Evolutionary conservation across 2,329 filamentous ascomycete genomes (phyloP).

Genomic region (Chalaropsis ovoidea): DNA sequence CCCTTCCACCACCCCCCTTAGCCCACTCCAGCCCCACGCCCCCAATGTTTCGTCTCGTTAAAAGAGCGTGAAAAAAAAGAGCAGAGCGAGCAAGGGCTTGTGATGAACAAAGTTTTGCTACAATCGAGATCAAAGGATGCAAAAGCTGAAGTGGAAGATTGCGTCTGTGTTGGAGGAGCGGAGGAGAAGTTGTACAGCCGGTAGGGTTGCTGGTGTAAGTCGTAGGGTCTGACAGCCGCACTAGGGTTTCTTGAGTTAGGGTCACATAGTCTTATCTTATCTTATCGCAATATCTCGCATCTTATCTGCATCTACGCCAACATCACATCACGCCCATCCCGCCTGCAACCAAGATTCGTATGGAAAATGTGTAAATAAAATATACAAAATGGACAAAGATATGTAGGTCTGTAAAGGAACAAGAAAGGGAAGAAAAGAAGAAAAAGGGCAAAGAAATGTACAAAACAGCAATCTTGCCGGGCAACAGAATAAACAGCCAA

Average conservation of each 20-base stretch:
- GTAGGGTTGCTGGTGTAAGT: neutral
- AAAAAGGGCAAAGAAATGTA: conserved; percentile 12
- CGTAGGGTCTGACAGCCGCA: neutral
- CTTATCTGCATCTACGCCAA: neutral
- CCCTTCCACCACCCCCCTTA: too few species aligned
- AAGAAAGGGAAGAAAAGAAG: conserved; percentile 11
- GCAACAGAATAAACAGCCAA: conserved; percentile 6
- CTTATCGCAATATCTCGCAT: neutral
- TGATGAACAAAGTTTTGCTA: too few species aligned
- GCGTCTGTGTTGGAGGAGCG: neutral
- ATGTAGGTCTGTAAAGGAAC: conserved; percentile 1
- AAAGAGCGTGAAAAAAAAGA: too few species aligned
- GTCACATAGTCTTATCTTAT: conserved; percentile 3
- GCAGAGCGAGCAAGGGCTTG: too few species aligned
- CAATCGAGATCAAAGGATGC: neutral
- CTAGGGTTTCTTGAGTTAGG: too few species aligned
- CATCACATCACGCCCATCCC: neutral
- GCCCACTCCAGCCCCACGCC: too few species aligned
- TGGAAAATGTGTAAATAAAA: conserved; percentile 16
- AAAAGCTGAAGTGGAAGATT: neutral
- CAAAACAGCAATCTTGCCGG: neutral
- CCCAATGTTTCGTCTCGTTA: too few species aligned
- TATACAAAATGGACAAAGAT: conserved; percentile 14
- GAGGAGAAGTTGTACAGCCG: neutral
- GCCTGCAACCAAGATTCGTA: neutral